Base-by-base conservation (phyloP, 306 rosid species). In the Luffa aegyptiaca region DNA sequence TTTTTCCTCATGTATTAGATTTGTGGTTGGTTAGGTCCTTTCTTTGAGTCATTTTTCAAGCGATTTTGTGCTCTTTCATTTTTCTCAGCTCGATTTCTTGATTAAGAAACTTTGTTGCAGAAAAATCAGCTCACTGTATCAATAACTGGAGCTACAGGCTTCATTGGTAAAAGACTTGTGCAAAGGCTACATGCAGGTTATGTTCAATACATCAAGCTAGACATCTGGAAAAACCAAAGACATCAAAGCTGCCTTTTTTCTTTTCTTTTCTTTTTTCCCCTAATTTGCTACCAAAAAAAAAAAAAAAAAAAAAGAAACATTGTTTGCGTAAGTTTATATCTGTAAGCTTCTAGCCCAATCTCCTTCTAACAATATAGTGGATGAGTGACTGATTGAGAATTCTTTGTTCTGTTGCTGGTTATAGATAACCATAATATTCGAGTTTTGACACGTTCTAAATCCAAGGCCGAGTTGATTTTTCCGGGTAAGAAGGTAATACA, bases 401-500 rank as follows among this genome's bases (percentile, higher is more conserved):
- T 49, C 64, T 33, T 77, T 70, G 62, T 83, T 85, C 48, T 35
- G 42, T 75, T 63, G 70, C 61, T 55, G 62, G 76, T 63, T 88
- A 87, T 95, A 96, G 99, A 93, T 80, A 91, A 89, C 20, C 99
- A 91, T 57, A 72, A 66, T 21, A 82, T 96, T 86, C 93, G 72
- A 80, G 94, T 93, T 86, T 82, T 96, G 91, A 96, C 98, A 55
- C 88, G 99, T 79, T 96, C 97, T 70, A 91, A 84, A 86, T 90
- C 99, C 4, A 93, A 91, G 79, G 98, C 98, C 39, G 89, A 93
- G 90, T 81, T 62, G 84, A 89, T 93, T 85, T 95, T 96, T 87
- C 97, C 99, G 63, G 99, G 99, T 96, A 96, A 96, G 99, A 95
- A 91, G 99, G 98, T 96, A 94, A 93, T 88, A 61, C 69, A 75